These are phyloP conservation scores for Tuber umbilicatum DNA, from an alignment of 495 filamentous ascomycete species.

Conservation along the genomic window DNA sequence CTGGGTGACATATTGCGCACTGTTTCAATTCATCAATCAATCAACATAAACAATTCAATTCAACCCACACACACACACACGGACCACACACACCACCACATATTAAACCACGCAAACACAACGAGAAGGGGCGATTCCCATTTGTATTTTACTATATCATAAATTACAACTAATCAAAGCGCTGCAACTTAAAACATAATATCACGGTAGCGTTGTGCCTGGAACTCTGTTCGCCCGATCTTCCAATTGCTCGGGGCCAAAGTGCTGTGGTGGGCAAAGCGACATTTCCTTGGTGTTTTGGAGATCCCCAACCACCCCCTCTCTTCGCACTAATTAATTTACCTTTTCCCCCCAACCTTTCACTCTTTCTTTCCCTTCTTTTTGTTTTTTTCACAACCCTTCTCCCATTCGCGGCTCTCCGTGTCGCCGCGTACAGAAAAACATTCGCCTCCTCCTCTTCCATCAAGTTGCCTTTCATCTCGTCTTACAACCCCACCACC, in stretches of 20 bases:
- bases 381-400: not conserved
- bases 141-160: not conserved
- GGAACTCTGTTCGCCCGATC: not conserved
- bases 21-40: not conserved
- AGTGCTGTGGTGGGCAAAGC: not conserved
- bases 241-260: not conserved
- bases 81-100: not conserved
- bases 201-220: not conserved
- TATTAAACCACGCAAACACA: too few species aligned
- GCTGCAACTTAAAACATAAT: too few species aligned
- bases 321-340: not conserved
- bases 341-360: not conserved
- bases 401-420: not conserved
- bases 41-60: not conserved
- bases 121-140: not conserved
- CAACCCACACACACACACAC: not conserved
- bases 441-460: not conserved
- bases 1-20: not conserved
- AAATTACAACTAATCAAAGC: not conserved
- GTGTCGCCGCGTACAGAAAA: not conserved
- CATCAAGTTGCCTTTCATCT: not conserved
- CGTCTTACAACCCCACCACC: not conserved
- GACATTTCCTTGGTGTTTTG: not conserved
- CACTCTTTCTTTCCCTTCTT: not conserved
- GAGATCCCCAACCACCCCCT: constrained; percentile 1